These are phyloP conservation scores for Bremia lactucae DNA, from an alignment of 352 stramenopile species.

Conservation along the genomic window DNA sequence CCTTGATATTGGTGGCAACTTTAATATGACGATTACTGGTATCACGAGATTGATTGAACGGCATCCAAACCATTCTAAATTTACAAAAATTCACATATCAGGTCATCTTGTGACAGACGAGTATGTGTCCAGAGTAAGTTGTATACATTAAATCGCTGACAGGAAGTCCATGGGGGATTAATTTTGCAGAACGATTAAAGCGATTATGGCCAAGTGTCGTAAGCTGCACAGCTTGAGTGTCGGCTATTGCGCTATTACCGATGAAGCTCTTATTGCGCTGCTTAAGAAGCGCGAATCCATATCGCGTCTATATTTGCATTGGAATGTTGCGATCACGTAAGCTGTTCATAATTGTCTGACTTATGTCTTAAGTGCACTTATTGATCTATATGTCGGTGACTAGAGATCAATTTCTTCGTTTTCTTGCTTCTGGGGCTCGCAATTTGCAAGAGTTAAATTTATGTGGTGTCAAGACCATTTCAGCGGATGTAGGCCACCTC, in stretches of 20 bases:
- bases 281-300: slow-evolving; percentile 79
- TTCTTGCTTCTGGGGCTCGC: slow-evolving; percentile 50
- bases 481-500: slow-evolving; percentile 44
- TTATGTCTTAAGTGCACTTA: not conserved
- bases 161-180: not conserved
- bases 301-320: slow-evolving; percentile 68
- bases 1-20: slow-evolving; percentile 79
- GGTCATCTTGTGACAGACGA: slow-evolving; percentile 74
- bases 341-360: slow-evolving; percentile 9
- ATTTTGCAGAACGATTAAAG: slow-evolving; percentile 58
- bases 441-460: slow-evolving; percentile 84
- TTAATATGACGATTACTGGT: slow-evolving; percentile 83
- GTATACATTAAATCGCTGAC: not conserved
- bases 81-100: slow-evolving; percentile 77
- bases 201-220: slow-evolving; percentile 82
- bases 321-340: slow-evolving; percentile 82
- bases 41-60: slow-evolving; percentile 86
- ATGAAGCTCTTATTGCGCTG: slow-evolving; percentile 76
- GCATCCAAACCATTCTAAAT: slow-evolving; percentile 85
- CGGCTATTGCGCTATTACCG: slow-evolving; percentile 77
- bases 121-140: slow-evolving; percentile 20
- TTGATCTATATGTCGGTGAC: not conserved
- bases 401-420: slow-evolving; percentile 75
- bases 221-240: slow-evolving; percentile 83
- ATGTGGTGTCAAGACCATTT: slow-evolving; percentile 80